Evolutionary conservation across 164 flowering plant genomes (phyloP).

Genomic region (Chimonanthus salicifolius): DNA sequence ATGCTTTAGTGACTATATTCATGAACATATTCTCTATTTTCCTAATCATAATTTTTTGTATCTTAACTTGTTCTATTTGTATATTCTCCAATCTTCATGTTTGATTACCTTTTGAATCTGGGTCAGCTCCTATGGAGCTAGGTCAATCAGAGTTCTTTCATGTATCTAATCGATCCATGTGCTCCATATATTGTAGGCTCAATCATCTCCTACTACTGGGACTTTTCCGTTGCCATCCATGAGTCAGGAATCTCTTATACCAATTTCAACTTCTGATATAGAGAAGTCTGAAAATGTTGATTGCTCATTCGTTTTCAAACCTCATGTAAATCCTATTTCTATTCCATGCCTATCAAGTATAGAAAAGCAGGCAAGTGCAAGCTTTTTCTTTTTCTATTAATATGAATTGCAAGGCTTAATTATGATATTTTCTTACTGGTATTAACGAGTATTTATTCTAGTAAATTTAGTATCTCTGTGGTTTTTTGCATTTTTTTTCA

Average conservation of each 20-base stretch:
- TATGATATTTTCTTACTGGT: too few relatives aligned
- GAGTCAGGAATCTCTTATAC: slow-evolving; percentile 22
- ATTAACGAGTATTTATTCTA: too few relatives aligned
- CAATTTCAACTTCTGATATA: slow-evolving; percentile 14
- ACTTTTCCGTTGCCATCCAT: slow-evolving; percentile 32
- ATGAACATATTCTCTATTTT: background rate
- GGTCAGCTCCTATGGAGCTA: background rate
- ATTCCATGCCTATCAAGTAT: slow-evolving; percentile 16
- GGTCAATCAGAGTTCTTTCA: background rate
- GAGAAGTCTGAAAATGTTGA: slow-evolving; percentile 16
- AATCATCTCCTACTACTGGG: slow-evolving; percentile 74
- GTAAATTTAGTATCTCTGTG: too few relatives aligned
- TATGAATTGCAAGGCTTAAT: background rate
- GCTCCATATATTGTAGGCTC: slow-evolving; percentile 18
- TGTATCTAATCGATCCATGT: background rate
- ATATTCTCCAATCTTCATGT: background rate
- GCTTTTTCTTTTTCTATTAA: background rate
- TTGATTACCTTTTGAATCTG: background rate
- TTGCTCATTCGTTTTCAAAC: slow-evolving; percentile 35
- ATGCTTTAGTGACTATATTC: background rate
- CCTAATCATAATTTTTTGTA: background rate
- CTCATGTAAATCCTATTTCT: slow-evolving; percentile 16
- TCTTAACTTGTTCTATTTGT: background rate
- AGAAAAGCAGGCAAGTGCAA: slow-evolving; percentile 34
- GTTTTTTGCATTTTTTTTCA: too few relatives aligned